Evolutionary conservation across 2,329 filamentous ascomycete species (phyloP).

Genomic region (Sclerotinia nivalis): DNA sequence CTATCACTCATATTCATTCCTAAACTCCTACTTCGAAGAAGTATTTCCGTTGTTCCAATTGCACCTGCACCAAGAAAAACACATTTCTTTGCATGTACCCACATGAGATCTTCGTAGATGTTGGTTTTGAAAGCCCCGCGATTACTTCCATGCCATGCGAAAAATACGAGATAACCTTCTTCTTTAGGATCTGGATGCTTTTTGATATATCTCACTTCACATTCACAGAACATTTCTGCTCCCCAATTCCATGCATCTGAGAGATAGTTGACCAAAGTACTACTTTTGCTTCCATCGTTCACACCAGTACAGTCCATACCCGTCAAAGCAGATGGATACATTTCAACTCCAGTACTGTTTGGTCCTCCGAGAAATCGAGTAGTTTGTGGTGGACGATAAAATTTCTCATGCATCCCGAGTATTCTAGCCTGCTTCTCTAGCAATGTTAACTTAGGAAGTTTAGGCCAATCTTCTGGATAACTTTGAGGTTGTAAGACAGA

Average conservation of each 20-base stretch:
- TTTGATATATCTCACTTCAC: conserved; percentile 64
- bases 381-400: conserved; percentile 59
- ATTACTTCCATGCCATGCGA: conserved; percentile 62
- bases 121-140: conserved; percentile 56
- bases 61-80: conserved; percentile 67
- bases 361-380: conserved; percentile 62
- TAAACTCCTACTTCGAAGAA: conserved; percentile 59
- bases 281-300: conserved; percentile 69
- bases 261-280: conserved; percentile 65
- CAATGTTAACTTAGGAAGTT: conserved; percentile 57
- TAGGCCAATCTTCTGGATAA: conserved; percentile 60
- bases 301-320: conserved; percentile 65
- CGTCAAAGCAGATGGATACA: conserved; percentile 59
- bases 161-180: conserved; percentile 63
- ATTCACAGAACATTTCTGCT: conserved; percentile 69
- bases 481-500: conserved; percentile 58
- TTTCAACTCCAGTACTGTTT: conserved; percentile 64
- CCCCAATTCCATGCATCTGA: conserved; percentile 73
- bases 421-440: conserved; percentile 57
- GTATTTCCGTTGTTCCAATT: conserved; percentile 65
- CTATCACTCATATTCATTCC: conserved; percentile 58
- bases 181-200: conserved; percentile 48
- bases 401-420: conserved; percentile 54
- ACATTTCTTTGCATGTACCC: conserved; percentile 64
- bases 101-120: conserved; percentile 62